Evolutionary conservation across 2,329 filamentous ascomycete genomes (phyloP), one percentile per base, ranked within the genome.

Genomic region (Rutstroemia sydowiana): DNA sequence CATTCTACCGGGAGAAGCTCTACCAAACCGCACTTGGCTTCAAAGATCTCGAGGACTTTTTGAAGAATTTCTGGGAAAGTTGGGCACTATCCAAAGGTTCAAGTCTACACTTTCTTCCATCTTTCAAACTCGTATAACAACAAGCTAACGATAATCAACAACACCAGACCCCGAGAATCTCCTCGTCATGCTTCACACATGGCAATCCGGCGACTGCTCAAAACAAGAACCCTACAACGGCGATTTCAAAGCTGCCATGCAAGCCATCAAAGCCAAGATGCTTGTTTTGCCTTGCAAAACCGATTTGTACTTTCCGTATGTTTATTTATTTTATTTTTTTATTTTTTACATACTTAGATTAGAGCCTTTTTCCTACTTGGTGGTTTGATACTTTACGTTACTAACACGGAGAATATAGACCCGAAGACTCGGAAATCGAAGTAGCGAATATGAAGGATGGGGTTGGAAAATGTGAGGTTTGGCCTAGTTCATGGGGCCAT

Each of bases 231-330:
- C 80, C 3, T 90, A 87, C 57, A 76, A 83, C 53, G 82, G 79
- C 1, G 70, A 86, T 56, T 85, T 89, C 57, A 75, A 76, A 53
- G 75, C 76, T 48, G 81, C 84, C 0, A 75, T 92, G 78, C 72
- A 74, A 43, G 75, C 73, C 2, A 89, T 92, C 66, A 86, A 84
- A 64, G 83, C 86, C 1, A 87, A 82, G 60, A 82, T 79, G 0
- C 68, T 92, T 39, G 83, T 92, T 3, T 66, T 91, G 13, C 87
- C 88, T 0, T 70, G 74, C 20, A 81, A 86, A 64, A 90, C 85
- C 0, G 88, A 92, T 63, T 72, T 92, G 4, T 92, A 92, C 64
- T 92, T 93, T 58, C 85, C 87, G 73, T 81, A 64, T 69, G 76
- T 69, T 7, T n/a, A 40, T 42, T 39, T 11, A 7, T 23, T 11